Evolutionary conservation across 192 early-diverging fungal species (phyloP).

Genomic region (Coemansia sp.): DNA sequence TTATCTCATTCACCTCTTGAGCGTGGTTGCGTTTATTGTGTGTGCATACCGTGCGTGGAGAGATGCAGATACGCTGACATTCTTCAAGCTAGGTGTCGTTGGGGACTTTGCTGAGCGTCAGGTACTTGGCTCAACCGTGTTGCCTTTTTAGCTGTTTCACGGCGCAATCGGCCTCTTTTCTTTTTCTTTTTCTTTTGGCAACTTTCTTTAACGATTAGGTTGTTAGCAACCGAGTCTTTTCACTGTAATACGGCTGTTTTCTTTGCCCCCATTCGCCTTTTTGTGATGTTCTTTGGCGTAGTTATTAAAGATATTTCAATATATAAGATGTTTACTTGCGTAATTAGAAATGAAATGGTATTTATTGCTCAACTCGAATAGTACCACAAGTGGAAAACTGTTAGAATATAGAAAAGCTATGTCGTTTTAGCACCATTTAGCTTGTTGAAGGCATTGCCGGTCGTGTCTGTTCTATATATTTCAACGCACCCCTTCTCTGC

Average conservation of each 20-base stretch:
- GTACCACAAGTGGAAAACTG: neutral
- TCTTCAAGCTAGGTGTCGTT: slow-evolving; percentile 49
- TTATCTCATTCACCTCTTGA: slow-evolving; percentile 31
- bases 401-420: neutral
- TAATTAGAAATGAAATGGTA: no score
- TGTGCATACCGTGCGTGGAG: slow-evolving; percentile 47
- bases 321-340: no score
- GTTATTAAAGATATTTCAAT: neutral
- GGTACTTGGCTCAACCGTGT: slow-evolving; percentile 47
- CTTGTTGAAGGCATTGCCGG: slow-evolving; percentile 29
- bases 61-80: slow-evolving; percentile 48
- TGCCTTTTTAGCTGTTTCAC: slow-evolving; percentile 27
- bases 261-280: no score
- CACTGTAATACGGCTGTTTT: no score
- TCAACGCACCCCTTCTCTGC: slow-evolving; percentile 54
- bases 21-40: slow-evolving; percentile 24
- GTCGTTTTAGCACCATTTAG: neutral
- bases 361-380: neutral
- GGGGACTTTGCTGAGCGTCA: slow-evolving; percentile 55
- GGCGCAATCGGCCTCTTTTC: neutral
- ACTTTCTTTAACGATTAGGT: neutral
- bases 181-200: neutral
- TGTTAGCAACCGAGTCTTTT: neutral
- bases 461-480: slow-evolving; percentile 7
- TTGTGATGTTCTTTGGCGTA: neutral